Percentiles rank a stretch among this genome's conserved stretches.
Evolutionary conservation across 2,329 filamentous ascomycete species (phyloP).

Genomic region (Aspergillaceae sp.): DNA sequence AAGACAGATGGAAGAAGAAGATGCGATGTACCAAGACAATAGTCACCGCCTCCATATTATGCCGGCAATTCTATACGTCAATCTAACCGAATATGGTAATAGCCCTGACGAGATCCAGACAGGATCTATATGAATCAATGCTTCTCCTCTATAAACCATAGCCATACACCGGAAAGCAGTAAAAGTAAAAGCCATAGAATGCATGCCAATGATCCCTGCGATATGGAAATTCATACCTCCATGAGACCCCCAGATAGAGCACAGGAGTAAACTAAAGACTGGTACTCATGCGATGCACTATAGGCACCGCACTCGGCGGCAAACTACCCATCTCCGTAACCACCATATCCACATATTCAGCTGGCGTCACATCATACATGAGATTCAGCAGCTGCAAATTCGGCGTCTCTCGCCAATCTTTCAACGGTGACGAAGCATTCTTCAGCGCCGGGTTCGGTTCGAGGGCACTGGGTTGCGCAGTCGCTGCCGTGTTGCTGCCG

Average conservation of each 20-base stretch:
- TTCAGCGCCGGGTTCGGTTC: constrained; percentile 19
- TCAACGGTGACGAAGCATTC: constrained; percentile 29
- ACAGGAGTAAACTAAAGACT: constrained; percentile 19
- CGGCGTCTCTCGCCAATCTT: constrained; percentile 50
- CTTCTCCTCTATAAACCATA: background rate
- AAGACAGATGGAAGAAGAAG: background rate
- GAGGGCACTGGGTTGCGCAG: constrained; percentile 12
- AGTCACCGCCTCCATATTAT: background rate
- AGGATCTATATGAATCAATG: too few relatives aligned
- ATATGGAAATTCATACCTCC: background rate
- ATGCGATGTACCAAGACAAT: background rate
- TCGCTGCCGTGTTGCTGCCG: constrained; percentile 9
- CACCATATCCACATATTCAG: constrained; percentile 77
- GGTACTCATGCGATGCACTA: constrained; percentile 54
- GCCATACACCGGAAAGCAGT: background rate
- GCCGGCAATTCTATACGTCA: background rate
- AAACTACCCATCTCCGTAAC: constrained; percentile 85
- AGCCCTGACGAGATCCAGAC: too few relatives aligned
- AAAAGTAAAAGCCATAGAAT: too few relatives aligned
- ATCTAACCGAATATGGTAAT: background rate
- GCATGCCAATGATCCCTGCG: background rate
- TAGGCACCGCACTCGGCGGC: constrained; percentile 75
- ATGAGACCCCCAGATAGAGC: background rate
- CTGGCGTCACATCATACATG: constrained; percentile 86
- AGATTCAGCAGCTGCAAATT: constrained; percentile 60